phyloP scores from a whole-genome alignment of 768 basidiomycete genomes.

The Phaffia australis region DNA sequence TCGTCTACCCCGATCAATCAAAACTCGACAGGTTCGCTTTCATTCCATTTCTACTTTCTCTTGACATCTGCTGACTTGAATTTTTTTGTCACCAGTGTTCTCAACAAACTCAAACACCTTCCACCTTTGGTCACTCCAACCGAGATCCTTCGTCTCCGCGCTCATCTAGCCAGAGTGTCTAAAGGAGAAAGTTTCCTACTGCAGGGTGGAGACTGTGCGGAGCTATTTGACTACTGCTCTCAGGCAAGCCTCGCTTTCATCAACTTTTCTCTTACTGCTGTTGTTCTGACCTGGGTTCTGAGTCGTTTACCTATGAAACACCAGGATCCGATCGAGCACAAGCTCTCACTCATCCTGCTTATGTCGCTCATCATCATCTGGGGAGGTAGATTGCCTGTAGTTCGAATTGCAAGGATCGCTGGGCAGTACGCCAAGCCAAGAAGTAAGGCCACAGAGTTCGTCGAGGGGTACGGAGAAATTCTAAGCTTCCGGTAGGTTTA shows the following conservation, averaged over 20 bases:
- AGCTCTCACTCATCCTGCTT: slow-evolving; percentile 61
- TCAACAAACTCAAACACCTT: slow-evolving; percentile 62
- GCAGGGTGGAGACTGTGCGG: slow-evolving; percentile 97
- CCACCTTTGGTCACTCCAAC: slow-evolving; percentile 87
- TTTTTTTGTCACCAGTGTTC: slow-evolving; percentile 49
- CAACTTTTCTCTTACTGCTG: neutral
- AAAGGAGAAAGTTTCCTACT: slow-evolving; percentile 81
- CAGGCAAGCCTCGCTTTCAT: slow-evolving; percentile 2
- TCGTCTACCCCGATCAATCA: slow-evolving; percentile 56
- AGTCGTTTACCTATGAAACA: neutral
- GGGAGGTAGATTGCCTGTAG: slow-evolving; percentile 87
- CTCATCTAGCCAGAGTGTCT: slow-evolving; percentile 69
- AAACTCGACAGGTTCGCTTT: slow-evolving; percentile 49
- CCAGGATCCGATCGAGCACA: slow-evolving; percentile 36
- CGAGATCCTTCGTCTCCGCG: slow-evolving; percentile 77
- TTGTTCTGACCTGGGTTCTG: neutral
- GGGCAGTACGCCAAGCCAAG: slow-evolving; percentile 47
- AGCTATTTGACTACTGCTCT: slow-evolving; percentile 56
- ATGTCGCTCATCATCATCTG: slow-evolving; percentile 91
- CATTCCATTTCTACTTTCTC: slow-evolving; percentile 9
- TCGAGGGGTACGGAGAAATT: slow-evolving; percentile 59
- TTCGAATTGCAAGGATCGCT: slow-evolving; percentile 62
- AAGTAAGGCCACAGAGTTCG: slow-evolving; percentile 66
- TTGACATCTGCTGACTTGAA: slow-evolving; percentile 16
- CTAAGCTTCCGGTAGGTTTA: slow-evolving; percentile 73